Percentiles rank a stretch among this genome's conserved stretches.
Conservation (phyloP, 1,284 basidiomycete genomes). For the Pseudozyma pruni region DNA sequence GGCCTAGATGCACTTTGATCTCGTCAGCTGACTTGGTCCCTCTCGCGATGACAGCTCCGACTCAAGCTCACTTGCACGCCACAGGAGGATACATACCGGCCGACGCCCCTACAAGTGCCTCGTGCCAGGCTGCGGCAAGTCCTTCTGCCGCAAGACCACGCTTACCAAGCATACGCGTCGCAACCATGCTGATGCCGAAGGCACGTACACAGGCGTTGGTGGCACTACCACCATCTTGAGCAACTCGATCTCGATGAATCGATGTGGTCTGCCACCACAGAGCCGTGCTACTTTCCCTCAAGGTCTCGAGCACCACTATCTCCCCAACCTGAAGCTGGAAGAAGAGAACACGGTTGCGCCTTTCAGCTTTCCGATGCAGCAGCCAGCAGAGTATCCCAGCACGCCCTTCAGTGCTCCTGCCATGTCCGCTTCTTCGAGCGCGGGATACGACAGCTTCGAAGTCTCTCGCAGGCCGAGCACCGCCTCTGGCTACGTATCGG, state of each 20-base stretch:
- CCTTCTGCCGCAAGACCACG: conserved; percentile 69
- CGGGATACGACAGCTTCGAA: conserved; percentile 22
- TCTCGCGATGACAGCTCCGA: conserved; percentile 69
- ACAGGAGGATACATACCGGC: conserved; percentile 78
- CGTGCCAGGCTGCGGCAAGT: conserved; percentile 56
- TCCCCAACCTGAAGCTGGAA: conserved; percentile 22
- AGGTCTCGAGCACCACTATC: conserved; percentile 35
- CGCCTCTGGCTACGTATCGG: conserved; percentile 28
- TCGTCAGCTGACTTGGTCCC: background rate
- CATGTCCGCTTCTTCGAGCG: conserved; percentile 32
- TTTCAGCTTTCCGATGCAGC: conserved; percentile 16
- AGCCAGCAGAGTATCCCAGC: conserved; percentile 16
- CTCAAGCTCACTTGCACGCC: conserved; percentile 73
- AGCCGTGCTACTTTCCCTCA: conserved; percentile 36
- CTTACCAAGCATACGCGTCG: conserved; percentile 69
- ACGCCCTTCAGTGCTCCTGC: conserved; percentile 29
- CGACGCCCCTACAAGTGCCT: conserved; percentile 68
- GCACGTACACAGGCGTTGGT: conserved; percentile 18
- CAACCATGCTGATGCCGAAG: conserved; percentile 55
- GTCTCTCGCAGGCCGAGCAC: conserved; percentile 23
- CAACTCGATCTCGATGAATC: conserved; percentile 39
- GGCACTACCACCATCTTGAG: conserved; percentile 35
- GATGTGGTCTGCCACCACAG: conserved; percentile 36
- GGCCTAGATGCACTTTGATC: too few relatives aligned
- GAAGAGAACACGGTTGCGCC: conserved; percentile 4